These are phyloP conservation scores for Dactylonectria macrodidyma DNA, from an alignment of 2,329 filamentous ascomycete genomes.

Conservation along the genomic window DNA sequence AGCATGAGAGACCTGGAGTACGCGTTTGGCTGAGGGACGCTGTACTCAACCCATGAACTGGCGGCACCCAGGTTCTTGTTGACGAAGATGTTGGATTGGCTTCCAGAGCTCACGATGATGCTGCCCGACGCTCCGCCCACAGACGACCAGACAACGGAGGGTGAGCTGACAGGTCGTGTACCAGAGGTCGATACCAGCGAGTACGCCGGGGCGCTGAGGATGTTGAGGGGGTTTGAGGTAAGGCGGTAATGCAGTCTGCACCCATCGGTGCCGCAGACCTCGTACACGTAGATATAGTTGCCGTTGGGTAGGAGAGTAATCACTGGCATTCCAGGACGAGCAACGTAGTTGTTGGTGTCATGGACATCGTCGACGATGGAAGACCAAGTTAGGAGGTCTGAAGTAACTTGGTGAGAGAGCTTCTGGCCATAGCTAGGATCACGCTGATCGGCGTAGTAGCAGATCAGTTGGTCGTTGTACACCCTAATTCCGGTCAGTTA, in stretches of 20 bases:
- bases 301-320: constrained; percentile 71
- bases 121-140: constrained; percentile 61
- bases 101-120: constrained; percentile 59
- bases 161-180: constrained; percentile 57
- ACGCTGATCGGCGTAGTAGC: constrained; percentile 81
- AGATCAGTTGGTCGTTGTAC: constrained; percentile 71
- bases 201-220: constrained; percentile 49
- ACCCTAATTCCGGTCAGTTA: constrained; percentile 52
- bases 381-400: constrained; percentile 73
- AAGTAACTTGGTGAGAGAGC: constrained; percentile 74
- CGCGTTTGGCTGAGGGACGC: constrained; percentile 53
- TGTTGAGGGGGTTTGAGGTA: constrained; percentile 54
- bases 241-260: constrained; percentile 63
- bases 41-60: constrained; percentile 54
- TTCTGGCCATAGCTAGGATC: constrained; percentile 76
- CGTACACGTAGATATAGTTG: constrained; percentile 71
- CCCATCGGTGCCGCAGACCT: constrained; percentile 65
- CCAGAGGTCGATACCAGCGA: constrained; percentile 53
- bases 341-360: constrained; percentile 69
- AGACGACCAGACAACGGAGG: constrained; percentile 61
- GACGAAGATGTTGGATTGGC: constrained; percentile 56
- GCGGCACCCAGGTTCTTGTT: constrained; percentile 58
- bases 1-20: constrained; percentile 56
- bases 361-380: constrained; percentile 70
- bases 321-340: constrained; percentile 78